phyloP scores from a whole-genome alignment of 352 stramenopile species.

The Plasmopara viticola region DNA sequence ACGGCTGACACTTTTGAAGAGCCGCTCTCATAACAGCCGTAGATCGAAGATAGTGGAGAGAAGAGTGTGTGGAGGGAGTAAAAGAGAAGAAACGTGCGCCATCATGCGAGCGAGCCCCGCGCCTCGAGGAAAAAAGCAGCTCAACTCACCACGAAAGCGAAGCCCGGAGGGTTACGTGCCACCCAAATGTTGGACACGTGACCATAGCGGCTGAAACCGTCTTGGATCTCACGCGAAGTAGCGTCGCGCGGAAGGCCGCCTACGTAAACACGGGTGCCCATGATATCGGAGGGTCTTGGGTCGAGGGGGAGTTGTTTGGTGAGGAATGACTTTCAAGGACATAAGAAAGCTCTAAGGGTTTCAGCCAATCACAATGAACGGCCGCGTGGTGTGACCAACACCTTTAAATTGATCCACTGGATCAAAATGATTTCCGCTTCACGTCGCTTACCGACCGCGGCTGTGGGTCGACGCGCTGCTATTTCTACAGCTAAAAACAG shows the following conservation, averaged over 20 bases:
- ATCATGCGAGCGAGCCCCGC: constrained; percentile 28
- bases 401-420: constrained; percentile 6
- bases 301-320: constrained; percentile 10
- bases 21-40: background rate
- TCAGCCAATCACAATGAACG: background rate
- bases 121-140: constrained; percentile 15
- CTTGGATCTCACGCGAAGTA: constrained; percentile 75
- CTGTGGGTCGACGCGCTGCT: constrained; percentile 11
- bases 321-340: constrained; percentile 5
- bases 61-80: constrained; percentile 7
- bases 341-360: too few relatives aligned
- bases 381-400: background rate
- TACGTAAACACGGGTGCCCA: constrained; percentile 81
- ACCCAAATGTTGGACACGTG: constrained; percentile 86
- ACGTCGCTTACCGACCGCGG: constrained; percentile 21
- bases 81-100: constrained; percentile 17
- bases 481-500: constrained; percentile 1
- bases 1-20: background rate
- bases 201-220: constrained; percentile 77
- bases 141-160: constrained; percentile 86
- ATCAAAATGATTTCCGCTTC: constrained; percentile 26
- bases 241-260: constrained; percentile 74
- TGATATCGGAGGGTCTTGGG: constrained; percentile 26
- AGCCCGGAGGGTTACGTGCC: constrained; percentile 79
- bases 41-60: background rate